Base-by-base conservation (phyloP, 1,139 yeast species). In the Taiozyma onychis region DNA sequence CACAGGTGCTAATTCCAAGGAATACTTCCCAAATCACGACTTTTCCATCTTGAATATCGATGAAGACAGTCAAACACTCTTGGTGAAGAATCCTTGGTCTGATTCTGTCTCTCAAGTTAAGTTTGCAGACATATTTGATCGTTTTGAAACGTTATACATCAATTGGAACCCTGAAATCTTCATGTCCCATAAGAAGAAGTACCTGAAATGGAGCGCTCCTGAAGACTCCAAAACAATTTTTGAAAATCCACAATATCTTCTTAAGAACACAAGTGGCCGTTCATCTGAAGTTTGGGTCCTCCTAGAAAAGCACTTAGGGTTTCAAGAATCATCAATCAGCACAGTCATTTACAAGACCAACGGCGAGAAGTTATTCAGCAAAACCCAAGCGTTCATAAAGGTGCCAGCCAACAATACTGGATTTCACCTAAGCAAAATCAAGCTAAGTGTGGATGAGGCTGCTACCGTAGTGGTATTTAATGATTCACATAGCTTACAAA, bases 21-120 rank as follows among this genome's bases (percentile, higher is more conserved):
- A 78, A 41, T 66, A 87, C 39, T 71, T 80, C 2, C 69, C 83
- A 2, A 74, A 77, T 43, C 97, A 89, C 66, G 97, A 88, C 65
- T 89, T 88, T 61, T 76, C 87, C 0, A 67, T 83, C 0, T 48
- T 72, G 3, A 76, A 67, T 35, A 50, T 79, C 18, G 63, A 64
- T 18, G 60, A 55, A 28, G 58, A 51, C 0, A 58, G 60, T 1
- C 62, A 57, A 4, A 44, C 57, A 2, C 51, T 78, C 2, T 56
- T 62, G 0, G 54, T 88, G 5, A 76, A 77, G 52, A 85, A 85
- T 59, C 89, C 93, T 0, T 59, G 63, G 63, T 43, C 46, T 34
- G 41, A 49, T 14, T 44, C 39, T 6, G 47, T 46, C 7, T 41
- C 41, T 1, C 14, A 42, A 7, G 69, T 76, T 43, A 58, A 62